Conservation (phyloP, 371 early-diverging fungal species). For the Mortierella sp. region DNA sequence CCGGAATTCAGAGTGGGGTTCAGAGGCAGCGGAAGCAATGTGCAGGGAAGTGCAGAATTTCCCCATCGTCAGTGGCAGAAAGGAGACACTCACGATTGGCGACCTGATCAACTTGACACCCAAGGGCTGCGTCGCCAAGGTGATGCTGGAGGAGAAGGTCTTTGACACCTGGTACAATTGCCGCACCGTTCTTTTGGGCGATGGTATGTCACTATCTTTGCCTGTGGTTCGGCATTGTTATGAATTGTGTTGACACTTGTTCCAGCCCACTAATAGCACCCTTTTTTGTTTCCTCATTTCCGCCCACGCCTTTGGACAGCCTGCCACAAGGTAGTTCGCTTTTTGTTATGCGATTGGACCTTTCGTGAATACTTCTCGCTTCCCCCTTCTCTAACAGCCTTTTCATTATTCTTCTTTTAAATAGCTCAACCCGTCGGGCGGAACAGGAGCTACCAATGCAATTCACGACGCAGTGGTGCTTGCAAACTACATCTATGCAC, state of each 20-base stretch:
- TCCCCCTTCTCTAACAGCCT: background rate
- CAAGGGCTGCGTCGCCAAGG: constrained; percentile 10
- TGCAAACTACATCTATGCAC: constrained; percentile 4
- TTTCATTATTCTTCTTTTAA: background rate
- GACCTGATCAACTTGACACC: constrained; percentile 11
- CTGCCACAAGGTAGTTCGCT: constrained; percentile 8
- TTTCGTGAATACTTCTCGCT: background rate
- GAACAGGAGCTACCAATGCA: constrained; percentile 9
- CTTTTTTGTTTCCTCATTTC: too few relatives aligned
- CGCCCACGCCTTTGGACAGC: background rate
- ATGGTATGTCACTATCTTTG: constrained; percentile 3
- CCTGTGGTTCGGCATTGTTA: too few relatives aligned
- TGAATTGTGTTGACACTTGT: too few relatives aligned
- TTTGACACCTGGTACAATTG: constrained; percentile 8
- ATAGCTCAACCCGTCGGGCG: constrained; percentile 8
- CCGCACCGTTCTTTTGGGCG: constrained; percentile 2
- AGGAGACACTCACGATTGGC: background rate
- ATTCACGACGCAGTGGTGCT: constrained; percentile 8
- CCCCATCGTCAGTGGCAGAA: background rate
- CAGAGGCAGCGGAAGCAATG: constrained; percentile 13
- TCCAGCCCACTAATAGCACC: too few relatives aligned
- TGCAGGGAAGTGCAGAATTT: constrained; percentile 15
- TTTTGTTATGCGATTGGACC: background rate
- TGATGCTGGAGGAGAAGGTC: constrained; percentile 21
- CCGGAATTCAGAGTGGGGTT: constrained; percentile 18